Percentiles rank a stretch among this genome's conserved stretches.
Evolutionary conservation across 495 filamentous ascomycete genomes (phyloP).

Genomic region (Trichoderma reesei): DNA sequence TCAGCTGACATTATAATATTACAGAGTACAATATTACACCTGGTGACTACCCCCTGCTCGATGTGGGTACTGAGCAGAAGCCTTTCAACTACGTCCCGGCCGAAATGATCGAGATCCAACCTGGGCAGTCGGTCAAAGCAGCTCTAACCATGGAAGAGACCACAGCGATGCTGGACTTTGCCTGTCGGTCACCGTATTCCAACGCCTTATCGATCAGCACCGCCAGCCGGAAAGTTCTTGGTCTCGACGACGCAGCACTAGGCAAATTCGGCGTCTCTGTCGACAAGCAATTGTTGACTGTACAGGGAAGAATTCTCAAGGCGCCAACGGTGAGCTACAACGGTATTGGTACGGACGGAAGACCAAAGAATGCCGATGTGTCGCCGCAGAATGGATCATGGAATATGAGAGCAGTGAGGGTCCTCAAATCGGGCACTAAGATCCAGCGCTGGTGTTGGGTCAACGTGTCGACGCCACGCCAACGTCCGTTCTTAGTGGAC

Average conservation of each 20-base stretch:
- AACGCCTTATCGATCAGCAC: slow-evolving; percentile 59
- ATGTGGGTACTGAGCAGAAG: slow-evolving; percentile 48
- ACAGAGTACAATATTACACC: slow-evolving; percentile 14
- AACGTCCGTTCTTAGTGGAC: neutral
- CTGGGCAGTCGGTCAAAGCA: slow-evolving; percentile 52
- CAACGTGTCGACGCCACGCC: slow-evolving; percentile 19
- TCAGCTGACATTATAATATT: slow-evolving; percentile 13
- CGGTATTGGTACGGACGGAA: slow-evolving; percentile 15
- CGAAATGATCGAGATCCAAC: slow-evolving; percentile 53
- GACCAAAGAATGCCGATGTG: slow-evolving; percentile 8
- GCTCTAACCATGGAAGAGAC: slow-evolving; percentile 51
- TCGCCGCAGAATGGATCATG: slow-evolving; percentile 24
- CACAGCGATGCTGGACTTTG: slow-evolving; percentile 55
- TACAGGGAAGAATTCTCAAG: slow-evolving; percentile 50
- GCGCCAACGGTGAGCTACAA: slow-evolving; percentile 46
- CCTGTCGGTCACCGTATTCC: slow-evolving; percentile 51
- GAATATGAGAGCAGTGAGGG: slow-evolving; percentile 27
- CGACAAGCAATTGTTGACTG: slow-evolving; percentile 47
- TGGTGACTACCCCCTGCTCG: slow-evolving; percentile 48
- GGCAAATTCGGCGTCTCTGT: slow-evolving; percentile 47
- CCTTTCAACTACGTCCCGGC: slow-evolving; percentile 54
- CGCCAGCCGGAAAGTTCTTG: slow-evolving; percentile 36
- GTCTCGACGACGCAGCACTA: slow-evolving; percentile 26
- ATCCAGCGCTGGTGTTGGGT: slow-evolving; percentile 28
- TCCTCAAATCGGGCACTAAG: slow-evolving; percentile 20